Base-by-base conservation (phyloP, 805 yeast species). In the Lipomyces spencermartinsiae region DNA sequence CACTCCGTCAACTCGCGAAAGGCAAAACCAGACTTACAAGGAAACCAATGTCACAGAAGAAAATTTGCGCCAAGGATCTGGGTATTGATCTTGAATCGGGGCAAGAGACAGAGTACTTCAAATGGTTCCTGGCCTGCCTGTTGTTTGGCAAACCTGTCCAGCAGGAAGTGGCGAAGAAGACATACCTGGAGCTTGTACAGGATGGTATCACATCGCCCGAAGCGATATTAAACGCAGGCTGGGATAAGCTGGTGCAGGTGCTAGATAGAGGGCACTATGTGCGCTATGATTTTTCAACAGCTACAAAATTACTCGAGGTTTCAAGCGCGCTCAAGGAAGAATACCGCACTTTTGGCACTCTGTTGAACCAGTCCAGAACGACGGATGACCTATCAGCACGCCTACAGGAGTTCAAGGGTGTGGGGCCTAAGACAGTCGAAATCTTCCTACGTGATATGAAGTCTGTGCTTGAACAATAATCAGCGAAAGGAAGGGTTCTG, bases 361-460 rank as follows among this genome's bases (percentile, higher is more conserved):
- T 53, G 16, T 9, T 53, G 56, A 25, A 53, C 0, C 34, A 53
- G 16, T 53, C 56, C n/a, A 2, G 0, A 16, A 25, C 56, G 33
- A 0, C 4, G 33, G 56, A 53, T 4, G 56, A 53, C 4, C 34
- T 53, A 16, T 53, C 56, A 25, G 56, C 56, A 6, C 56, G n/a
- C n/a, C 34, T 53, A 22, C 56, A 53, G 56, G 56, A 53, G 19
- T 25, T 53, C 35, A 53, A 53, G n/a, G 56, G 56, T 25, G 56
- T 53, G 16, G 56, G 56, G 34, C 56, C 56, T 10, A 53, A 53
- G 56, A 53, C 56, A 22, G 56, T 25, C 56, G 56, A 53, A 53
- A 53, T 53, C 5, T 53, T 53, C 56, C 35, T 53, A 31, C 56
- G 56, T 53, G 56, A 53, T 25, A 53, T 53, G 56, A 31, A 25